Percentiles rank a stretch among this genome's conserved stretches.
Evolutionary conservation across 768 basidiomycete species (phyloP).

Genomic region (Tremella yokohamensis): DNA sequence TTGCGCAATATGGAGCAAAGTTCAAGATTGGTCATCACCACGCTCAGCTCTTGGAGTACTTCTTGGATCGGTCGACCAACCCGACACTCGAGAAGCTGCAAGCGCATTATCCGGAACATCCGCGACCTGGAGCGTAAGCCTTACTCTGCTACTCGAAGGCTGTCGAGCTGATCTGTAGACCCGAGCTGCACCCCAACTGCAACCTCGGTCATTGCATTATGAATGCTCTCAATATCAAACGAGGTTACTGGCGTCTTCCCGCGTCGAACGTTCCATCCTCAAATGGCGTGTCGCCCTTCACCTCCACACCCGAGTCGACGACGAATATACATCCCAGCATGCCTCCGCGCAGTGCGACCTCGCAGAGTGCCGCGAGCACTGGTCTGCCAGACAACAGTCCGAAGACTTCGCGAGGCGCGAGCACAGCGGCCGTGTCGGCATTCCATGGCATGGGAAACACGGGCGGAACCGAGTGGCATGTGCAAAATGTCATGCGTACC

Average conservation of each 20-base stretch:
- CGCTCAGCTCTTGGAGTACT: conserved; percentile 43
- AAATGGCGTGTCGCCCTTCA: conserved; percentile 31
- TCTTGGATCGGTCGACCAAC: conserved; percentile 39
- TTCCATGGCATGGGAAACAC: too few relatives aligned
- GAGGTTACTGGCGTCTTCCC: conserved; percentile 38
- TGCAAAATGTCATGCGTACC: too few relatives aligned
- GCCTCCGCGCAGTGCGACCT: too few relatives aligned
- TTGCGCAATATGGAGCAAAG: conserved; percentile 28
- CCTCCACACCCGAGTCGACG: conserved; percentile 30
- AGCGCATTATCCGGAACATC: conserved; percentile 44
- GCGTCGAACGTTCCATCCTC: neutral
- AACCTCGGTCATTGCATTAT: conserved; percentile 36
- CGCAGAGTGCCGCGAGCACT: neutral
- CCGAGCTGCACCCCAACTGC: conserved; percentile 23
- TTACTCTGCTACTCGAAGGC: neutral
- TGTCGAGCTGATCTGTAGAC: conserved; percentile 8
- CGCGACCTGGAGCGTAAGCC: conserved; percentile 38
- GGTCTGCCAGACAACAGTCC: neutral
- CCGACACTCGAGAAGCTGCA: conserved; percentile 38
- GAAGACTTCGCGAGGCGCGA: too few relatives aligned
- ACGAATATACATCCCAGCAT: too few relatives aligned
- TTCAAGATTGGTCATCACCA: conserved; percentile 47
- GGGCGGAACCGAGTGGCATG: too few relatives aligned
- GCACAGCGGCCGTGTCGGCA: too few relatives aligned
- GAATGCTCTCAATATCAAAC: conserved; percentile 43